A percentile compares a stretch with the other conserved stretches of the same genome.
phyloP scores from a whole-genome alignment of 257 asterid species.

The Solanum arcanum region DNA sequence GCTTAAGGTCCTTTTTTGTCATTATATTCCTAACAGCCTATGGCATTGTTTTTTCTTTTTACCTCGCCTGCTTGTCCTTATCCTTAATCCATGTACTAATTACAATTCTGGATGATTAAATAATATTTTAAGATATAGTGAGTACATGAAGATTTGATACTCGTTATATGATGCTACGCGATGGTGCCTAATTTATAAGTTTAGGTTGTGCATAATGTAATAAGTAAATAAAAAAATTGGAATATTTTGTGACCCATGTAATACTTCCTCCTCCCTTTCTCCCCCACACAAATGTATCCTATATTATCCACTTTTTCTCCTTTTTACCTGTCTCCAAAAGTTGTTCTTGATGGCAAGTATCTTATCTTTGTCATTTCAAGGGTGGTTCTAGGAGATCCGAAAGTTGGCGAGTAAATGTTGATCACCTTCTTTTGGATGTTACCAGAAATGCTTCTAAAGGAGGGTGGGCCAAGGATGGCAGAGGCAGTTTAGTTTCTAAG shows the following conservation, averaged over 20 bases:
- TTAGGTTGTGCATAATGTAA: neutral
- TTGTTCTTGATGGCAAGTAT: neutral
- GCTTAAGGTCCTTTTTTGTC: neutral
- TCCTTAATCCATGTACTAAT: neutral
- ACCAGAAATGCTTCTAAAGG: constrained; percentile 59
- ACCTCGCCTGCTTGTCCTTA: neutral
- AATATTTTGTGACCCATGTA: neutral
- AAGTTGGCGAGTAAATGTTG: constrained; percentile 62
- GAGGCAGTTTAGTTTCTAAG: constrained; percentile 11
- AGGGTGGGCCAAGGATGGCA: constrained; percentile 45
- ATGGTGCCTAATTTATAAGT: neutral
- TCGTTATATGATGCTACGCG: neutral
- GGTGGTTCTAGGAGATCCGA: constrained; percentile 68
- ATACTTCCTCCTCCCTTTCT: neutral
- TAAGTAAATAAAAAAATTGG: neutral
- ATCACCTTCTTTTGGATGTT: constrained; percentile 49
- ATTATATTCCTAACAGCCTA: neutral
- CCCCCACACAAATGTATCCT: neutral
- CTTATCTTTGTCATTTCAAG: constrained; percentile 16
- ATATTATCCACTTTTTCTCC: neutral
- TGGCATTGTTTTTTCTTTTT: neutral
- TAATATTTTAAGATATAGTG: neutral
- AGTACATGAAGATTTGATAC: neutral
- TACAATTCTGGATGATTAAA: neutral
- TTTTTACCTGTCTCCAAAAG: neutral